Conservation (phyloP, 2,329 filamentous ascomycete species). For the Metarhizium humberi region DNA sequence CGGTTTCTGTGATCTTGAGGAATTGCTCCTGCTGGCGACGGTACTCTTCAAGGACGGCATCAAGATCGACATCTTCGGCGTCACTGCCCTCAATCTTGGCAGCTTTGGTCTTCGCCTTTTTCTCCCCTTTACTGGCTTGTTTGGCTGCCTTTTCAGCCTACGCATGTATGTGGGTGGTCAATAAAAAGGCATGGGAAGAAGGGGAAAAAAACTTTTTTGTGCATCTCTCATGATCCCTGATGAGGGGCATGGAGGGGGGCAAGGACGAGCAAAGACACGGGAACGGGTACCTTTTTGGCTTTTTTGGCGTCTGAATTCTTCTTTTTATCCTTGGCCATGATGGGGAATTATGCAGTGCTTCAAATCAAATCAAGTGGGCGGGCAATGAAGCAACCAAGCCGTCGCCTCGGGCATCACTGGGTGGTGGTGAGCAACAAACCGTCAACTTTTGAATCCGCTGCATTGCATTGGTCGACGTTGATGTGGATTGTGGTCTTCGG, state of each 20-base stretch:
- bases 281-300: constrained; percentile 33
- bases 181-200: neutral
- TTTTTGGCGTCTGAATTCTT: constrained; percentile 39
- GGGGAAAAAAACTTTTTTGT: neutral
- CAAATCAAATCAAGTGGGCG: neutral
- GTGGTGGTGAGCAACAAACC: neutral
- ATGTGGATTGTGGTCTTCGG: neutral
- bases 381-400: neutral
- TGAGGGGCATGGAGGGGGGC: no score
- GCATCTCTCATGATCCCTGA: no score
- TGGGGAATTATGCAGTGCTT: neutral
- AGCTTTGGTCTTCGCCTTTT: constrained; percentile 64
- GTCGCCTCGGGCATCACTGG: neutral
- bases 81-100: constrained; percentile 74
- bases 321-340: constrained; percentile 46
- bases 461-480: neutral
- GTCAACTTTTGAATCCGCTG: neutral
- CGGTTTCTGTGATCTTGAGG: constrained; percentile 80
- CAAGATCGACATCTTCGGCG: constrained; percentile 85
- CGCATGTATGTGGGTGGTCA: constrained; percentile 9
- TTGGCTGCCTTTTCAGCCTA: constrained; percentile 60
- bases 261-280: neutral
- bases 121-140: constrained; percentile 83
- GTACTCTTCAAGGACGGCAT: constrained; percentile 88
- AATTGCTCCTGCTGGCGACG: constrained; percentile 89